phyloP scores from a whole-genome alignment of 164 flowering plant species.

The Dillenia turbinata region DNA sequence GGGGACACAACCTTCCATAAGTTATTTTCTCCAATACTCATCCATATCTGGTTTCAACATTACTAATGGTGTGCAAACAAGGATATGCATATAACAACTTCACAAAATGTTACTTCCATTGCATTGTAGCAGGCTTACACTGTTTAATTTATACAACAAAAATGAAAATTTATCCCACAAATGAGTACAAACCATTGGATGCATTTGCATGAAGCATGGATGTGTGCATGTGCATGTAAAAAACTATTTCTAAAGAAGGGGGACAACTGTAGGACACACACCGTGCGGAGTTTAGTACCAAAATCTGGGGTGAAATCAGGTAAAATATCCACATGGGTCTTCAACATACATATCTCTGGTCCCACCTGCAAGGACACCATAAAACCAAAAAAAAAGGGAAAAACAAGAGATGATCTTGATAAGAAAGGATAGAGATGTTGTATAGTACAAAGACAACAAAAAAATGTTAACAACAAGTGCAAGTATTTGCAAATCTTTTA shows the following conservation, averaged over 20 bases:
- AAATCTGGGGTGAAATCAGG: constrained; percentile 95
- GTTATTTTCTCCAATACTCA: too few relatives aligned
- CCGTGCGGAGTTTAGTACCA: constrained; percentile 85
- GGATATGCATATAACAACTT: too few relatives aligned
- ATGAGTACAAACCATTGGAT: too few relatives aligned
- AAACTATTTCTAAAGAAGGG: background rate
- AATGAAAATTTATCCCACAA: background rate
- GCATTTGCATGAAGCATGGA: too few relatives aligned
- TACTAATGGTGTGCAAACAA: too few relatives aligned
- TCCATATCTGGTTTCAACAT: too few relatives aligned
- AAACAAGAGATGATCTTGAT: background rate
- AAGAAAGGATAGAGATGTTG: too few relatives aligned
- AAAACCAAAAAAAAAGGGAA: background rate
- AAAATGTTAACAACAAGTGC: too few relatives aligned
- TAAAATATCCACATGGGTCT: constrained; percentile 95
- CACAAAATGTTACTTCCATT: background rate
- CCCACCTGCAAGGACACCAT: constrained; percentile 66
- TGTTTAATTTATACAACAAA: background rate
- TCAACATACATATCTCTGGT: constrained; percentile 85
- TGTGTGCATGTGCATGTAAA: background rate
- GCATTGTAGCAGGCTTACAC: too few relatives aligned
- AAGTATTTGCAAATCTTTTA: too few relatives aligned
- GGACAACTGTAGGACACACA: constrained; percentile 18
- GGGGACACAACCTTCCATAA: too few relatives aligned
- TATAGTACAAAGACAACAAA: too few relatives aligned